phyloP scores from a whole-genome alignment of 805 yeast species.

The Monosporozyma servazzii region DNA sequence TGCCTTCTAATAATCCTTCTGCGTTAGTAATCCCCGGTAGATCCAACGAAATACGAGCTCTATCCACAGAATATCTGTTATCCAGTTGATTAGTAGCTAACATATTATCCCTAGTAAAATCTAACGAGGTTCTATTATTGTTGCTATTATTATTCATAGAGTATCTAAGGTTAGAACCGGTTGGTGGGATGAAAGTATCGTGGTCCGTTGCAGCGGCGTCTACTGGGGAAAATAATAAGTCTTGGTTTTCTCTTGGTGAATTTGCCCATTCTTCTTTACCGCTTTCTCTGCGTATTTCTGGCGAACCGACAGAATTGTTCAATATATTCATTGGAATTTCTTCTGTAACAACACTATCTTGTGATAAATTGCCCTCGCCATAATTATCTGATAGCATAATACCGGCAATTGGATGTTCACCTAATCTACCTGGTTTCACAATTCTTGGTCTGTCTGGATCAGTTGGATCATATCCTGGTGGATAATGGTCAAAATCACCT shows the following conservation, averaged over 20 bases:
- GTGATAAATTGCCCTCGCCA: conserved; percentile 15
- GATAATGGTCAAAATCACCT: conserved; percentile 63
- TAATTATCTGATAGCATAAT: conserved; percentile 8
- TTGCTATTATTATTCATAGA: background rate
- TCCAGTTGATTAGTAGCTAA: conserved; percentile 30
- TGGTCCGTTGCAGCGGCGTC: background rate
- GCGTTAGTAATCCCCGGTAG: conserved; percentile 36
- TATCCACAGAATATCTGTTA: conserved; percentile 32
- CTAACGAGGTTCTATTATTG: conserved; percentile 31
- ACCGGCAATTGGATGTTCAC: conserved; percentile 31
- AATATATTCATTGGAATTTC: conserved; percentile 32
- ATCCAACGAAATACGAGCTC: conserved; percentile 34
- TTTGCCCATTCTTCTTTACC: conserved; percentile 10
- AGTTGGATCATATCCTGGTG: conserved; percentile 67
- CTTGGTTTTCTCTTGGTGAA: conserved; percentile 24
- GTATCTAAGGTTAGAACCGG: background rate
- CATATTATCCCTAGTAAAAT: conserved; percentile 32
- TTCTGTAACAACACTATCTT: conserved; percentile 30
- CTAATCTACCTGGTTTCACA: conserved; percentile 33
- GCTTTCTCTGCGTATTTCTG: conserved; percentile 13
- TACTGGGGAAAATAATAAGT: conserved; percentile 19
- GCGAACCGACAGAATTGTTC: conserved; percentile 22
- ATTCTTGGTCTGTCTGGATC: conserved; percentile 57
- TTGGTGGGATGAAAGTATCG: background rate
- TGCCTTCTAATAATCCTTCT: conserved; percentile 4